Percentiles rank a stretch among this genome's conserved stretches.
Conservation (phyloP, 306 rosid genomes). For the Malus asiatica region DNA sequence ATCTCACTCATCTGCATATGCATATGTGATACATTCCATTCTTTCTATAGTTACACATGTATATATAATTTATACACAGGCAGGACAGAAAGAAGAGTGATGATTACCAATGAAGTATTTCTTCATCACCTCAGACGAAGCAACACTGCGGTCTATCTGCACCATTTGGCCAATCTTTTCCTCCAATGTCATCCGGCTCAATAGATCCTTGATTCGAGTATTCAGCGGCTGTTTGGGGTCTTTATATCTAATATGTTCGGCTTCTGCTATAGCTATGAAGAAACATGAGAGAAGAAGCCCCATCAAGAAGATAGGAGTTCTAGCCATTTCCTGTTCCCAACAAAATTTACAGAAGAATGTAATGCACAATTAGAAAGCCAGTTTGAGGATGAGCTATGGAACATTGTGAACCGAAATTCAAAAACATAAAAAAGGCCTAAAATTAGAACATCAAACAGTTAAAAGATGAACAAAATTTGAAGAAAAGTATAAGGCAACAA, state of each 20-base stretch:
- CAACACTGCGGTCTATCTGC: slow-evolving; percentile 28
- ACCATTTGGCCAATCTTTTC: slow-evolving; percentile 40
- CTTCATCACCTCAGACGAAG: slow-evolving; percentile 27
- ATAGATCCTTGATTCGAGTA: slow-evolving; percentile 20
- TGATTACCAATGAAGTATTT: slow-evolving; percentile 27
- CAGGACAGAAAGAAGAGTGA: no score
- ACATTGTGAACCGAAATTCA: not conserved
- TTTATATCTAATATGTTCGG: slow-evolving; percentile 15
- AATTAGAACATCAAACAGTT: not conserved
- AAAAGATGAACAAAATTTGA: no score
- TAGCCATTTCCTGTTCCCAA: not conserved
- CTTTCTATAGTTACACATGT: no score
- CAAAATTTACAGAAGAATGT: not conserved
- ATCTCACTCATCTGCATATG: not conserved
- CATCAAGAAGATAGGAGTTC: not conserved
- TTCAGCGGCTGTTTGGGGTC: slow-evolving; percentile 27
- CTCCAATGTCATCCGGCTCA: slow-evolving; percentile 24
- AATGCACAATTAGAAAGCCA: not conserved
- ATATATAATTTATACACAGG: no score
- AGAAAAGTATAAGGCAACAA: not conserved
- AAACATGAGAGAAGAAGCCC: slow-evolving; percentile 2
- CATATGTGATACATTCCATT: no score
- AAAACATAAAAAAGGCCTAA: not conserved
- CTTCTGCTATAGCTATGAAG: not conserved
- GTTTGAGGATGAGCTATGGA: no score